phyloP scores from a whole-genome alignment of 805 yeast genomes.

The Wickerhamia fluorescens region DNA sequence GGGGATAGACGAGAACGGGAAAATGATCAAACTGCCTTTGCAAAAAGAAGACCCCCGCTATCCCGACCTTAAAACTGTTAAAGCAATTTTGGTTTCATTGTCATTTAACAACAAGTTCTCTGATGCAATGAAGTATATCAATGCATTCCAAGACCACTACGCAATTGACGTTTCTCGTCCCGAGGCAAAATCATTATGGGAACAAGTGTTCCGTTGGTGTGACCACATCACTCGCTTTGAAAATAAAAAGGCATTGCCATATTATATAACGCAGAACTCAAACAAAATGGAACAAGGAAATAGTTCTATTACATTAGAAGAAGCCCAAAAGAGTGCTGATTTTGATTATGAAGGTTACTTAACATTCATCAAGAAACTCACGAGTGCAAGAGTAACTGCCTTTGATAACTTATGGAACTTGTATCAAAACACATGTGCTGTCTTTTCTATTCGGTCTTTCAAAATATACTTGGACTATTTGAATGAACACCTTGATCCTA shows the following conservation, averaged over 20 bases:
- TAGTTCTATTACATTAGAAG: constrained; percentile 11
- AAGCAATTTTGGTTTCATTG: constrained; percentile 25
- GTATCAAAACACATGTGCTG: constrained; percentile 16
- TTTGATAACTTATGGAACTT: constrained; percentile 30
- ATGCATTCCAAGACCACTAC: constrained; percentile 27
- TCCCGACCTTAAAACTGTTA: constrained; percentile 20
- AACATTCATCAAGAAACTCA: constrained; percentile 16
- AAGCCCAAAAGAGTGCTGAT: constrained; percentile 24
- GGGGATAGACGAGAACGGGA: constrained; percentile 18
- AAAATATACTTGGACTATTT: constrained; percentile 16
- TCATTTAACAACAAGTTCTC: constrained; percentile 25
- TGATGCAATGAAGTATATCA: constrained; percentile 27
- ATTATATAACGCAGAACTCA: constrained; percentile 17
- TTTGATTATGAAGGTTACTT: constrained; percentile 35
- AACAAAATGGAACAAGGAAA: constrained; percentile 2
- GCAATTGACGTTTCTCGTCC: constrained; percentile 12
- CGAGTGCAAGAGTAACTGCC: constrained; percentile 17
- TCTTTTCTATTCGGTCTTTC: constrained; percentile 19
- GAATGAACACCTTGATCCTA: constrained; percentile 15
- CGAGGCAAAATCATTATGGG: constrained; percentile 27
- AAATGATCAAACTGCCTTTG: not conserved
- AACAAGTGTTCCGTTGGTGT: constrained; percentile 30
- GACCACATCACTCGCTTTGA: constrained; percentile 26
- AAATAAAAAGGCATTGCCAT: constrained; percentile 19
- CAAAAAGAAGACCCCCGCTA: constrained; percentile 10